Percentiles rank a stretch among this genome's conserved stretches.
Conservation (phyloP, 306 rosid genomes). For the Prunus fruticosa region DNA sequence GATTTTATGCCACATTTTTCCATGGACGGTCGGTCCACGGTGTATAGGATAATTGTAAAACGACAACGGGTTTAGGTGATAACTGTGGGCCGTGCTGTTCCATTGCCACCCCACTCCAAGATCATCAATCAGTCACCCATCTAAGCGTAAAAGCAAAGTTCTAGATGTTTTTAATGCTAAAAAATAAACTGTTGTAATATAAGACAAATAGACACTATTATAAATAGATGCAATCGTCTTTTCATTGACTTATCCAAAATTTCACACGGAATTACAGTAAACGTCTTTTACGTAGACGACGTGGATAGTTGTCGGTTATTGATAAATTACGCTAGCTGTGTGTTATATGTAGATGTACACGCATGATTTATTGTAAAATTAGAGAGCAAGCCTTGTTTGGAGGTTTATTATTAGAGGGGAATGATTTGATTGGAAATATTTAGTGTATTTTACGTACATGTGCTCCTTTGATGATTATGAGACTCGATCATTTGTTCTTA, state of each 20-base stretch:
- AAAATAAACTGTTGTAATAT: too few species aligned
- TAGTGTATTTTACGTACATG: neutral
- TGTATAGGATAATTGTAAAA: too few species aligned
- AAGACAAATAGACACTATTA: neutral
- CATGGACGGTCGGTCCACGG: neutral
- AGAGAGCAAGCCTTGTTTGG: neutral
- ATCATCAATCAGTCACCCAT: neutral
- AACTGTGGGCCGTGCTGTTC: neutral
- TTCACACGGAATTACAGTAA: neutral
- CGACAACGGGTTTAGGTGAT: neutral
- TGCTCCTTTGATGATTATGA: neutral
- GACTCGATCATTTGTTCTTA: neutral
- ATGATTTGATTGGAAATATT: slow-evolving; percentile 1
- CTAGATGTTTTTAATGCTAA: neutral
- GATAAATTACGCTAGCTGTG: too few species aligned
- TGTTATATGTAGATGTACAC: neutral
- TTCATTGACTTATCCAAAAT: slow-evolving; percentile 1
- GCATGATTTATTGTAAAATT: neutral
- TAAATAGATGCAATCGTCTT: neutral
- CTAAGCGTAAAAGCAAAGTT: neutral
- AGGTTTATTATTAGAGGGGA: neutral
- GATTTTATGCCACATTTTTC: too few species aligned
- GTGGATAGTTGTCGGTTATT: too few species aligned
- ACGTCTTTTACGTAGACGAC: too few species aligned
- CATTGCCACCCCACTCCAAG: too few species aligned